Percentiles rank a stretch among this genome's conserved stretches.
Conservation (phyloP, 192 early-diverging fungal species). For the Rhizophlyctis rosea region DNA sequence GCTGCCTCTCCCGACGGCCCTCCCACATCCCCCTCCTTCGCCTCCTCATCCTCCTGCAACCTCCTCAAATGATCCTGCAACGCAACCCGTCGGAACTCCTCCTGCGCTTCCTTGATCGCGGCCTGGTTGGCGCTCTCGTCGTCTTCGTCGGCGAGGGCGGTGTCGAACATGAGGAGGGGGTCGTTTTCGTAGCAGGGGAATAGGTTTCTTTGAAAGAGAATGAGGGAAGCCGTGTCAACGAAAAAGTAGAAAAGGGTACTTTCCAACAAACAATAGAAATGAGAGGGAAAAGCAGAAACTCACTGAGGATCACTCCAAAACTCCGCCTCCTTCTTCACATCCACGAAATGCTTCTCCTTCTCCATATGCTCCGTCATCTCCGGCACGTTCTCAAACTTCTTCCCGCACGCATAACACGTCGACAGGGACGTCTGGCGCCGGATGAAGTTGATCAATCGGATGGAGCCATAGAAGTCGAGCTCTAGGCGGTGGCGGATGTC, state of each 20-base stretch:
- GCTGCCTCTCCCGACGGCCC: neutral
- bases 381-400: constrained; percentile 39
- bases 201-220: too few relatives aligned
- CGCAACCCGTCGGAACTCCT: constrained; percentile 15
- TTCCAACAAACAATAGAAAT: neutral
- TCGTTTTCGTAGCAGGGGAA: constrained; percentile 83
- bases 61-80: neutral
- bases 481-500: constrained; percentile 33
- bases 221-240: neutral
- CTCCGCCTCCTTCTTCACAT: constrained; percentile 6
- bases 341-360: constrained; percentile 18
- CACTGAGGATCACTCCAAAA: constrained; percentile 77
- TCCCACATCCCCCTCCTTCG: neutral
- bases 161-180: constrained; percentile 78
- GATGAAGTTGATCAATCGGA: constrained; percentile 84
- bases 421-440: constrained; percentile 59
- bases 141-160: constrained; percentile 58
- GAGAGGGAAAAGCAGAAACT: neutral
- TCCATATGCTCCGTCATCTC: constrained; percentile 63
- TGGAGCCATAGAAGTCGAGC: constrained; percentile 81
- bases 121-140: constrained; percentile 28
- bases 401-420: constrained; percentile 70
- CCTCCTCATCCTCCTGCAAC: neutral
- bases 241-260: constrained; percentile 15
- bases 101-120: constrained; percentile 3